Base-by-base conservation (phyloP, 192 early-diverging fungal genomes). In the Chytriomyces confervae region DNA sequence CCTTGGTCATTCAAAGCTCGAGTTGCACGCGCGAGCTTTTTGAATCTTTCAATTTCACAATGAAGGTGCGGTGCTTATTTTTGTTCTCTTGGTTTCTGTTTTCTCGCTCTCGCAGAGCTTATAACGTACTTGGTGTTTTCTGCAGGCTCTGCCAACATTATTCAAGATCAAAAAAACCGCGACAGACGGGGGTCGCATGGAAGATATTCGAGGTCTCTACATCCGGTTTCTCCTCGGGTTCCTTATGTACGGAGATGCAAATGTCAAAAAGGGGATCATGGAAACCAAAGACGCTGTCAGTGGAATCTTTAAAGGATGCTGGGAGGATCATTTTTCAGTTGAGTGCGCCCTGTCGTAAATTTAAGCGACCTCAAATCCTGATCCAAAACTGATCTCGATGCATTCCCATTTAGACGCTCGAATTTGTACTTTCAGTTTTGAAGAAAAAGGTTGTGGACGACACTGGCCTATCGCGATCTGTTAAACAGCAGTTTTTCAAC, bases 141-240 rank as follows among this genome's bases (percentile, higher is more conserved):
- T 5, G 65, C 18, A 62, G 74, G 74, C 69, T 50, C 61, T 83
- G 24, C 69, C 75, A 18, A 63, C 57, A 2, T 75, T 89, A 51
- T 60, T 79, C 50, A 72, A 62, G 50, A 81, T 69, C 79, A 79
- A 78, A 84, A 90, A 80, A 78, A 80, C 65, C 72, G 77, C 45
- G 48, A 43, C 51, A 7, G 70, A 80, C 57, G 47, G 70, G 79
- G 80, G 77, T 57, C 51, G 47, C 49, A 76, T 76, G 74, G 74
- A 76, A 89, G 93, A 93, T 76, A 81, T 93, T 46, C 85, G 94
- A 62, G 91, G 86, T 8, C 73, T 92, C 0, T 94, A 92, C 77
- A 84, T 95, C 68, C 84, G 87, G 48, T 94, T 94, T 67, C 73
- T 95, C n/a, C 79, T 93, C n/a, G 86, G 90, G 24, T 95, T 96